Evolutionary conservation across 768 basidiomycete genomes (phyloP).

Genomic region (Russula lepida): DNA sequence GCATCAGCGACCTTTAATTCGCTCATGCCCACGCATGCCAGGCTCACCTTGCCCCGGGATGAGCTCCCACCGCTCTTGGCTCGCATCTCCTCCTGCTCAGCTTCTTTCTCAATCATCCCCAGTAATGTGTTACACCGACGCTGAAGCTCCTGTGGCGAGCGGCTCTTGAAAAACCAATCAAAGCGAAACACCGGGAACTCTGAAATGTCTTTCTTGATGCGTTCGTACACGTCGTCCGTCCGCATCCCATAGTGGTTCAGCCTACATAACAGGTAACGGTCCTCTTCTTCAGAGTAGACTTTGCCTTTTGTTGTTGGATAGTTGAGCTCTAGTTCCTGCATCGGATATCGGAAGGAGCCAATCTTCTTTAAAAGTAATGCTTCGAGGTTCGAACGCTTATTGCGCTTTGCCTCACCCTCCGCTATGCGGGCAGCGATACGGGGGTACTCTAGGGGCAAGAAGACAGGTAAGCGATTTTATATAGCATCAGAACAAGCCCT

Average conservation of each 20-base stretch:
- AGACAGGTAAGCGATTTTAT: background rate
- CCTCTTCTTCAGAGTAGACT: constrained; percentile 94
- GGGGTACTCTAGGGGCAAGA: constrained; percentile 50
- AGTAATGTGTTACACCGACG: constrained; percentile 82
- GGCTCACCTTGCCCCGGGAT: constrained; percentile 54
- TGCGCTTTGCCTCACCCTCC: constrained; percentile 85
- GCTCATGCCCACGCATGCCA: background rate
- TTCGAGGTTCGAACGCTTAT: constrained; percentile 75
- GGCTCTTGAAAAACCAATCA: constrained; percentile 96
- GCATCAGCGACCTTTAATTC: background rate
- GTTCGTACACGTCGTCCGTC: constrained; percentile 82
- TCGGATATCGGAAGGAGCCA: constrained; percentile 73
- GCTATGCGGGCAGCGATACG: constrained; percentile 77
- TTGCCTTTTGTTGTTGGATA: constrained; percentile 96
- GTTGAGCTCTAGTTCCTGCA: constrained; percentile 94
- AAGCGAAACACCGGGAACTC: constrained; percentile 97
- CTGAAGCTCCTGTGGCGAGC: constrained; percentile 82
- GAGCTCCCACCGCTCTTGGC: constrained; percentile 38
- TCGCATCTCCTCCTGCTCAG: constrained; percentile 61
- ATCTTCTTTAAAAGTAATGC: constrained; percentile 78
- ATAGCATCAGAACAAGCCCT: background rate
- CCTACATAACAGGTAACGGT: constrained; percentile 87
- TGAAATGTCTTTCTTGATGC: constrained; percentile 91
- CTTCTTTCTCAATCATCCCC: constrained; percentile 90
- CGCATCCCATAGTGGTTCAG: constrained; percentile 87